Percentiles rank a stretch among this genome's conserved stretches.
Evolutionary conservation across 257 asterid genomes (phyloP).

Genomic region (Primulina huaijiensis): DNA sequence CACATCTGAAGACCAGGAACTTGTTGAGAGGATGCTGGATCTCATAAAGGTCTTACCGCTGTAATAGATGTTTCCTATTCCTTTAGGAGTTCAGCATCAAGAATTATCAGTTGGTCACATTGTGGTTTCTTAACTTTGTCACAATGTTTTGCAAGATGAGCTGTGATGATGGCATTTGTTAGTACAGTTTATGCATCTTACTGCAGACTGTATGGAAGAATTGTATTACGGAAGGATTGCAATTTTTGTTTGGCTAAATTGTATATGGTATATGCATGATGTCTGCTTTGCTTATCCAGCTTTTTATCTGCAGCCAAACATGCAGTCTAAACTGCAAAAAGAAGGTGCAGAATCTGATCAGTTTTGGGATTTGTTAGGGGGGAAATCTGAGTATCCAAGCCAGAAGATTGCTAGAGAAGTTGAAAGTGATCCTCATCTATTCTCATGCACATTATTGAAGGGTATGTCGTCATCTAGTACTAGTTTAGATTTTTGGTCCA

Average conservation of each 20-base stretch:
- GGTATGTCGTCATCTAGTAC: constrained; percentile 38
- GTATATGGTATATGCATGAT: neutral
- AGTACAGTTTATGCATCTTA: neutral
- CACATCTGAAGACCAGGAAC: constrained; percentile 82
- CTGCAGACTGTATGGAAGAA: neutral
- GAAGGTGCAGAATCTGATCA: constrained; percentile 97
- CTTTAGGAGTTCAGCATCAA: constrained; percentile 12
- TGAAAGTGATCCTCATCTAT: constrained; percentile 88
- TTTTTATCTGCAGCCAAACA: constrained; percentile 69
- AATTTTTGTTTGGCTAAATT: neutral
- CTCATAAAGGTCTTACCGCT: constrained; percentile 63
- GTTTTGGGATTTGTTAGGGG: constrained; percentile 92
- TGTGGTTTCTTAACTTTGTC: constrained; percentile 6
- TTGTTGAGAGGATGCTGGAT: constrained; percentile 97
- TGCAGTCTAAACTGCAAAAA: constrained; percentile 78
- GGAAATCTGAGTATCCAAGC: constrained; percentile 94
- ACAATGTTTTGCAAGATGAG: neutral
- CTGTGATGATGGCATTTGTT: neutral
- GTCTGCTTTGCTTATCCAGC: constrained; percentile 16
- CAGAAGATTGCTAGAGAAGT: constrained; percentile 76
- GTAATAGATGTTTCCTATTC: constrained; percentile 18
- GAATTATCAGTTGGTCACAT: constrained; percentile 22
- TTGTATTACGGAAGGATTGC: neutral
- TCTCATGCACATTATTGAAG: constrained; percentile 72
- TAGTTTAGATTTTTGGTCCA: constrained; percentile 13